These are phyloP conservation scores for Candida fluviatilis DNA, from an alignment of 805 yeast genomes.

Conservation along the genomic window DNA sequence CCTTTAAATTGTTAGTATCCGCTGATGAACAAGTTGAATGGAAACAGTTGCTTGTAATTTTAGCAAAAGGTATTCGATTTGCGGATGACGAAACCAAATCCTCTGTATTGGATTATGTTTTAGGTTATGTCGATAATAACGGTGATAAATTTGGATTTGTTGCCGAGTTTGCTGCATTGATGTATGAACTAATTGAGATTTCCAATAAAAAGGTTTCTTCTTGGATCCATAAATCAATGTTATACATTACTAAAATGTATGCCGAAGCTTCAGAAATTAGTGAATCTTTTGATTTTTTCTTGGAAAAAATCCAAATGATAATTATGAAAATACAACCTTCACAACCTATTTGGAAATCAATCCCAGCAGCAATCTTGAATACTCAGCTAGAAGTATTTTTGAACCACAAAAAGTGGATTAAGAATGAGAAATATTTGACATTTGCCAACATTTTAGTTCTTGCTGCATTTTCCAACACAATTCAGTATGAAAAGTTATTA, in stretches of 20 bases:
- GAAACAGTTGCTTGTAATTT: conserved; percentile 10
- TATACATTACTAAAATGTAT: conserved; percentile 60
- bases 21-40: conserved; percentile 7
- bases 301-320: conserved; percentile 16
- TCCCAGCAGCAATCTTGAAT: conserved; percentile 47
- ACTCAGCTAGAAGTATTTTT: conserved; percentile 65
- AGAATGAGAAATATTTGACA: conserved; percentile 36
- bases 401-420: conserved; percentile 43
- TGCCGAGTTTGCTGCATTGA: conserved; percentile 24
- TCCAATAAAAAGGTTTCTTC: conserved; percentile 19
- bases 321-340: conserved; percentile 9
- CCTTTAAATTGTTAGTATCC: conserved; percentile 5
- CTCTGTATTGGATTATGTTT: conserved; percentile 17
- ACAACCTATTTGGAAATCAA: conserved; percentile 14
- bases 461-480: conserved; percentile 25
- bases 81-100: conserved; percentile 5
- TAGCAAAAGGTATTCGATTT: conserved; percentile 3
- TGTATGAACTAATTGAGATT: conserved; percentile 17
- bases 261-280: conserved; percentile 43
- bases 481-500: conserved; percentile 48
- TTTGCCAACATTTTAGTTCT: conserved; percentile 40
- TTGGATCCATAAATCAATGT: conserved; percentile 57
- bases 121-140: conserved; percentile 14
- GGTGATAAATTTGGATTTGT: conserved; percentile 26
- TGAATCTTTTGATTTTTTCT: conserved; percentile 27